Conservation (phyloP, 345 rosid species). For the Gossypium turneri region DNA sequence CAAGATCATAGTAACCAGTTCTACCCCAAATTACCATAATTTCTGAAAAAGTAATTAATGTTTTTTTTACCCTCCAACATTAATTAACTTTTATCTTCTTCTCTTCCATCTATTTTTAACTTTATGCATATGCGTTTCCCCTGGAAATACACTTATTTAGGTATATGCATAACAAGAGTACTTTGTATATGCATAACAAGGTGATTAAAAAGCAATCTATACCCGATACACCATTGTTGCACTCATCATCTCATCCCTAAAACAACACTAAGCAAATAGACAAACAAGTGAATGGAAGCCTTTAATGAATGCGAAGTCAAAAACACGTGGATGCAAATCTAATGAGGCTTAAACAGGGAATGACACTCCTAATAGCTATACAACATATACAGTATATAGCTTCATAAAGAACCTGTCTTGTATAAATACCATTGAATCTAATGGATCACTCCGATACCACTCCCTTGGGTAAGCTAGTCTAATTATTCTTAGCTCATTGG, state of each 20-base stretch:
- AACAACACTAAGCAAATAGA: neutral
- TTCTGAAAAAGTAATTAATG: too few relatives aligned
- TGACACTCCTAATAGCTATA: neutral
- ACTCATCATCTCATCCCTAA: neutral
- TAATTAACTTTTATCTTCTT: neutral
- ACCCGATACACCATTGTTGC: neutral
- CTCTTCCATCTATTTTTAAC: neutral
- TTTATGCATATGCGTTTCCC: neutral
- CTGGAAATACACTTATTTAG: too few relatives aligned
- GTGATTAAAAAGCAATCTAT: neutral
- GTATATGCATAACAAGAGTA: neutral
- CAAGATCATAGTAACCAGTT: neutral
- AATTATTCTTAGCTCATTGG: neutral
- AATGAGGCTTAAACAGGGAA: neutral
- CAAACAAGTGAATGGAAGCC: neutral
- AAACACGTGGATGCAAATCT: neutral
- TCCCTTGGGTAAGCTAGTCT: neutral
- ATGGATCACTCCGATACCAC: neutral
- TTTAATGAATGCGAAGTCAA: neutral
- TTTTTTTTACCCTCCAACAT: neutral
- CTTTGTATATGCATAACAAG: neutral
- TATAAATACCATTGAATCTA: neutral
- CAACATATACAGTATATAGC: neutral
- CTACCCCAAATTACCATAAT: neutral
- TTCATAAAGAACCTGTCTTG: neutral